Base-by-base conservation (phyloP, 192 early-diverging fungal genomes). In the Entomortierella chlamydospora region DNA sequence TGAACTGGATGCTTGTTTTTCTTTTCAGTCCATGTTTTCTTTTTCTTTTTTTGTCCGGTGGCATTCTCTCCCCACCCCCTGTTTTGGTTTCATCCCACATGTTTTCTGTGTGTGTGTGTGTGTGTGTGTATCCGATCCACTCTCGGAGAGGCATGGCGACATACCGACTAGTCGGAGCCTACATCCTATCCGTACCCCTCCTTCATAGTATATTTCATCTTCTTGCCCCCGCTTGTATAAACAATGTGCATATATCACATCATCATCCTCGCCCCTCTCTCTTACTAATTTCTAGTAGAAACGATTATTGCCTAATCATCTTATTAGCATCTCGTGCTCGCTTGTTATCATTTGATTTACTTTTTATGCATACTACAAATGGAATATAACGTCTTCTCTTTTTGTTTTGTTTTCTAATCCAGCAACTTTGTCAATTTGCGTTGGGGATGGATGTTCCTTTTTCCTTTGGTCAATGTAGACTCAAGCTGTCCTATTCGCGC, bases 401-500 rank as follows among this genome's bases (percentile, higher is more conserved):
- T n/a, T n/a, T n/a, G n/a, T n/a, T n/a, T n/a, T n/a, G n/a, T n/a
- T n/a, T n/a, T n/a, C n/a, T n/a, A n/a, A n/a, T n/a, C n/a, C n/a
- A n/a, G n/a, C n/a, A n/a, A n/a, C n/a, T n/a, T n/a, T n/a, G n/a
- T n/a, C n/a, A n/a, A n/a, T n/a, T n/a, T n/a, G n/a, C 4, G 45
- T 20, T 3, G 45, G 45, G 45, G 45, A 10, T 37, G 4, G 34
- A 10, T 7, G 10, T 7, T 0, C 33, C 33, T 39, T 2, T 18
- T 26, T 17, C 54, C 29, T 56, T 1, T 8, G 10, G 15, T 47
- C 15, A 20, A 11, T 61, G 15, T 68, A 68, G 73, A 51, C 45
- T 22, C 73, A 76, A 20, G 73, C 59, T 1, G 60, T 59, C n/a
- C 26, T 77, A 7, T 23, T 67, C 7, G 59, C 73, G 9, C 37